A percentile compares a stretch with the other conserved stretches of the same genome.
These are phyloP conservation scores for Amanita polypyramis DNA, from an alignment of 768 basidiomycete species.

Conservation along the genomic window DNA sequence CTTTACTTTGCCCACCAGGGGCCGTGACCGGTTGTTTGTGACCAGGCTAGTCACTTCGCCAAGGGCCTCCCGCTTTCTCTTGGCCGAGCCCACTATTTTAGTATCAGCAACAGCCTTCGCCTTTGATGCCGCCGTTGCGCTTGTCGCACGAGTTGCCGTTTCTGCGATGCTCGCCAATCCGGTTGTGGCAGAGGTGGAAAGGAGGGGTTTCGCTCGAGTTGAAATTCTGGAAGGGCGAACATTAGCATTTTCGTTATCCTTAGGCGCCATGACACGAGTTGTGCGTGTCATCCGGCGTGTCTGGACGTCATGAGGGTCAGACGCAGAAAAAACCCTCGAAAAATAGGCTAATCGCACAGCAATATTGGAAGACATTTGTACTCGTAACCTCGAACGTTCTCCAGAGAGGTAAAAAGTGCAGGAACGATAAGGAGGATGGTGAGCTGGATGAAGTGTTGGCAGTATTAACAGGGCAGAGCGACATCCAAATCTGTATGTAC, in stretches of 20 bases:
- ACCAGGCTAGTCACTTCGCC: conserved; percentile 51
- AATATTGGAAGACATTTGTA: conserved; percentile 37
- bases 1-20: conserved; percentile 38
- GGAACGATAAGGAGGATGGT: conserved; percentile 8
- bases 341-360: conserved; percentile 24
- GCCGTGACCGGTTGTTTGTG: conserved; percentile 35
- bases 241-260: conserved; percentile 70
- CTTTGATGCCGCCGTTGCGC: conserved; percentile 41
- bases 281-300: conserved; percentile 61
- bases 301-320: conserved; percentile 21
- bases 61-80: conserved; percentile 74
- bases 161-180: conserved; percentile 21
- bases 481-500: conserved; percentile 14
- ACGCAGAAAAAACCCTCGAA: conserved; percentile 6
- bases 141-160: conserved; percentile 35
- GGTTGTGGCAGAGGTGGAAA: conserved; percentile 30
- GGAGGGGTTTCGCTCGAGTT: conserved; percentile 51
- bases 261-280: conserved; percentile 34
- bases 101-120: conserved; percentile 34
- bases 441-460: conserved; percentile 16
- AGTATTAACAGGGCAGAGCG: conserved; percentile 3
- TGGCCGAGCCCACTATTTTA: conserved; percentile 41
- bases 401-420: conserved; percentile 10
- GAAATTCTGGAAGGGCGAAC: conserved; percentile 49
- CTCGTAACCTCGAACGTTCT: conserved; percentile 16